Evolutionary conservation across 2,329 filamentous ascomycete genomes (phyloP).

Genomic region (Ophiostoma ips): DNA sequence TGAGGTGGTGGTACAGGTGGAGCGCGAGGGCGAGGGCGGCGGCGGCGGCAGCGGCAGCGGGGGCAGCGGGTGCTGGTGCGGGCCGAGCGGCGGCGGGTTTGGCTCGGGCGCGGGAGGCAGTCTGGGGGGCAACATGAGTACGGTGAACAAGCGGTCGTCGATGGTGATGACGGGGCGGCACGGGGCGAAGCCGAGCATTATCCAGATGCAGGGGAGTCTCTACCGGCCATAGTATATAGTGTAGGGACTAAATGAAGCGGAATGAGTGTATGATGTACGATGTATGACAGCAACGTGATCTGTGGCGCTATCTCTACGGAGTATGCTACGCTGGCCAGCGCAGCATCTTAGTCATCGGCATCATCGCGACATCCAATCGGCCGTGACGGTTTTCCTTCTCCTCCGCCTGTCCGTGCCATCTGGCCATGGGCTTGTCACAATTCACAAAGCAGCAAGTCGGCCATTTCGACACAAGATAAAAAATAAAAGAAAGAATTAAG

Average conservation of each 20-base stretch:
- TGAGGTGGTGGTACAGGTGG: slow-evolving; percentile 76
- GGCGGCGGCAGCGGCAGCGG: neutral
- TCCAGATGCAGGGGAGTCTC: neutral
- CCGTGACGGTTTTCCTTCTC: neutral
- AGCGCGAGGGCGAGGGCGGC: slow-evolving; percentile 59
- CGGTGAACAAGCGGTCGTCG: slow-evolving; percentile 19
- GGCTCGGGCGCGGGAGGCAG: neutral
- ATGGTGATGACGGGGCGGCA: slow-evolving; percentile 13
- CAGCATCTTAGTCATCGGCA: too few relatives aligned
- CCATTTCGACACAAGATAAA: too few relatives aligned
- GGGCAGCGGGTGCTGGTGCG: slow-evolving; percentile 44
- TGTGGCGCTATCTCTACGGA: too few relatives aligned
- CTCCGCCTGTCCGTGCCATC: slow-evolving; percentile 4
- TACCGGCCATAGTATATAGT: neutral
- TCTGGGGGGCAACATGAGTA: neutral
- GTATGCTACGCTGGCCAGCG: too few relatives aligned
- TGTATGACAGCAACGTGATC: too few relatives aligned
- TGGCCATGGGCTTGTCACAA: too few relatives aligned
- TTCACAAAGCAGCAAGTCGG: too few relatives aligned
- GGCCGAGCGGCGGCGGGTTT: slow-evolving; percentile 16
- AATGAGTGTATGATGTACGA: too few relatives aligned
- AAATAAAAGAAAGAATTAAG: too few relatives aligned
- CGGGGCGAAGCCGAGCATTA: slow-evolving; percentile 5
- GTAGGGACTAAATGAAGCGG: too few relatives aligned
- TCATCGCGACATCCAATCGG: too few relatives aligned